Percentiles rank a stretch among this genome's conserved stretches.
These are phyloP conservation scores for Penicillium soppii DNA, from an alignment of 495 filamentous ascomycete species.

Conservation along the genomic window DNA sequence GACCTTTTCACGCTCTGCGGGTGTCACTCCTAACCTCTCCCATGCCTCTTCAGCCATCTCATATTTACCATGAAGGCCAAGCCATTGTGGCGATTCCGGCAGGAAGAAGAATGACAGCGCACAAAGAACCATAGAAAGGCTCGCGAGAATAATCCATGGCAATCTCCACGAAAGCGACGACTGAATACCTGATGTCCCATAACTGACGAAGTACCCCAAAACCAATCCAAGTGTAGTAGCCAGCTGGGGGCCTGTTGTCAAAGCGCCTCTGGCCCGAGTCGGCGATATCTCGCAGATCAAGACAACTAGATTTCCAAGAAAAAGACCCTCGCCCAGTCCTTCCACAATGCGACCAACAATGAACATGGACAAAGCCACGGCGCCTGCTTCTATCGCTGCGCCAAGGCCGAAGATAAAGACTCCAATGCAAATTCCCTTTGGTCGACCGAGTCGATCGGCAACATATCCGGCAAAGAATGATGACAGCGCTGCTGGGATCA, in stretches of 20 bases:
- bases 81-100: slow-evolving; percentile 51
- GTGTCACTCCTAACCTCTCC: slow-evolving; percentile 48
- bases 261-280: slow-evolving; percentile 44
- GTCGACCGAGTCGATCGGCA: slow-evolving; percentile 58
- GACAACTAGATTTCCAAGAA: slow-evolving; percentile 55
- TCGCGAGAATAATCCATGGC: slow-evolving; percentile 49
- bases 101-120: slow-evolving; percentile 37
- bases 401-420: slow-evolving; percentile 55
- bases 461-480: slow-evolving; percentile 63
- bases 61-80: slow-evolving; percentile 38
- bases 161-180: slow-evolving; percentile 59
- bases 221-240: slow-evolving; percentile 51
- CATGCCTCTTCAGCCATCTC: slow-evolving; percentile 35
- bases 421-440: slow-evolving; percentile 52
- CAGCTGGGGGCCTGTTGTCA: slow-evolving; percentile 57
- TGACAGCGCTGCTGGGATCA: slow-evolving; percentile 60
- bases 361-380: slow-evolving; percentile 51
- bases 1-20: slow-evolving; percentile 51
- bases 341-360: slow-evolving; percentile 54
- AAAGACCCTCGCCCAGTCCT: slow-evolving; percentile 61
- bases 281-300: slow-evolving; percentile 64
- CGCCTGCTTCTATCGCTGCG: slow-evolving; percentile 48
- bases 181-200: slow-evolving; percentile 49
- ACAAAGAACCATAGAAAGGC: slow-evolving; percentile 39
- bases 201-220: slow-evolving; percentile 62